These are phyloP conservation scores for Melampsora americana DNA, from an alignment of 1,284 basidiomycete genomes.

Conservation along the genomic window DNA sequence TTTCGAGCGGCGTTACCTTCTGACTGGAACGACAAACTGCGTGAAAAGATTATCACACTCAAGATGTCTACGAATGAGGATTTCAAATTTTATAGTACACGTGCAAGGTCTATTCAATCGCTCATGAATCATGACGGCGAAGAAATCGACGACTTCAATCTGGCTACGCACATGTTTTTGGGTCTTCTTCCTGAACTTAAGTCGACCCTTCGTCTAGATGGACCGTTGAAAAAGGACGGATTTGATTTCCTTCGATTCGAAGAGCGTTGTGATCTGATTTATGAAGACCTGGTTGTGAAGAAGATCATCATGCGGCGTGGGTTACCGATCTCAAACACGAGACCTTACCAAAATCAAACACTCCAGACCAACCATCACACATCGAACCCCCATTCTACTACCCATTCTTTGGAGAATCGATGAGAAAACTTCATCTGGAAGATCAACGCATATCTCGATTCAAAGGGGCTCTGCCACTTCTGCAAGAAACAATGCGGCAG, in stretches of 20 bases:
- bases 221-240: background rate
- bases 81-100: background rate
- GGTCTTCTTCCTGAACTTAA: background rate
- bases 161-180: background rate
- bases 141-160: background rate
- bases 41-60: background rate
- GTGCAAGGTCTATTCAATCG: background rate
- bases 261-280: background rate
- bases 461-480: background rate
- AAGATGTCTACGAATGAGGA: background rate
- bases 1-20: constrained; percentile 1
- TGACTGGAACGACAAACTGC: background rate
- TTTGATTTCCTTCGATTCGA: background rate
- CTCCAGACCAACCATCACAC: background rate
- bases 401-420: too few species aligned
- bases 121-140: background rate
- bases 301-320: background rate
- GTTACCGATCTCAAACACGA: too few species aligned
- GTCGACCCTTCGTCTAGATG: background rate
- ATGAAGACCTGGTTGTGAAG: background rate
- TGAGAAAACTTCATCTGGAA: background rate
- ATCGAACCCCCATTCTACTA: background rate
- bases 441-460: constrained; percentile 8
- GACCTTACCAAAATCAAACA: background rate
- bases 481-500: constrained; percentile 10